Percentiles rank a stretch among this genome's conserved stretches.
Conservation (phyloP, 768 basidiomycete species). For the Boletus patriciae region DNA sequence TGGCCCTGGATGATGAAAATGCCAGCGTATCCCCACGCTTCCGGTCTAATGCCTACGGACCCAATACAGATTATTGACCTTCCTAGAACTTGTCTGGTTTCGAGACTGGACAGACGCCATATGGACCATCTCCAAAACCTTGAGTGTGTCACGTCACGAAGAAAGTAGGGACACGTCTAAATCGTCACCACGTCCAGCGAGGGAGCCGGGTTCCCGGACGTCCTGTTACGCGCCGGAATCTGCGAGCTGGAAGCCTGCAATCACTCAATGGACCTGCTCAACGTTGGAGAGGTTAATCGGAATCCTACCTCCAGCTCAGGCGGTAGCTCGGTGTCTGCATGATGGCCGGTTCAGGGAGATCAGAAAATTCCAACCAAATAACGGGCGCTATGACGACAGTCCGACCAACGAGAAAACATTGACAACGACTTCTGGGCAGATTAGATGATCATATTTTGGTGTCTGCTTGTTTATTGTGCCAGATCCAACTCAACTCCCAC, state of each 20-base stretch:
- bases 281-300: background rate
- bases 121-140: background rate
- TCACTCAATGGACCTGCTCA: background rate
- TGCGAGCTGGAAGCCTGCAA: background rate
- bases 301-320: background rate
- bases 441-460: background rate
- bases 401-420: background rate
- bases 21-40: no score
- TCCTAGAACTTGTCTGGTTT: no score
- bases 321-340: background rate
- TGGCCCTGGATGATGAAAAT: no score
- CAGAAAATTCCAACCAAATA: background rate
- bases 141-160: background rate
- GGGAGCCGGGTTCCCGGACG: background rate
- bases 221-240: background rate
- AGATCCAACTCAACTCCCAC: slow-evolving; percentile 5
- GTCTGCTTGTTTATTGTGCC: background rate
- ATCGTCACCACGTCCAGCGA: background rate
- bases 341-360: background rate
- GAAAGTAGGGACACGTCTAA: background rate
- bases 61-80: no score
- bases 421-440: background rate
- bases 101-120: background rate
- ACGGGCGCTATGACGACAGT: slow-evolving; percentile 7
- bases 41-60: no score